A percentile compares a stretch with the other conserved stretches of the same genome.
Conservation (phyloP, 1,139 yeast genomes). For the Pichia terricola region DNA sequence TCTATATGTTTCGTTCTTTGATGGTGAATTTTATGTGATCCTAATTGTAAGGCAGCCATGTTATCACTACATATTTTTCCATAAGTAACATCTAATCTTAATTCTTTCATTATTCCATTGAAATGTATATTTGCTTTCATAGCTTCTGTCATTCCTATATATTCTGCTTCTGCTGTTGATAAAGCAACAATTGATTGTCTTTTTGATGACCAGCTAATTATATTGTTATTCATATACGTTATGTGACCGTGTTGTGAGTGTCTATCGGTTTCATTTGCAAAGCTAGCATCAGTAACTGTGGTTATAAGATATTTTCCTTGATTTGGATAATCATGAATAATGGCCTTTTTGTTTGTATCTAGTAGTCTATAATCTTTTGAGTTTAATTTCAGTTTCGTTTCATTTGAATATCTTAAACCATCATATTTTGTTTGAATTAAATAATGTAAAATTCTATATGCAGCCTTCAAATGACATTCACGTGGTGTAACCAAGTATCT, state of each 20-base stretch:
- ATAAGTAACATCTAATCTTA: background rate
- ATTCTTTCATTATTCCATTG: constrained; percentile 2
- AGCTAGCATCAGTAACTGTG: constrained; percentile 1
- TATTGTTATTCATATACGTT: background rate
- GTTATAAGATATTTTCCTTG: background rate
- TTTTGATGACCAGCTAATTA: constrained; percentile 1
- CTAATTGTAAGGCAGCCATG: constrained; percentile 5
- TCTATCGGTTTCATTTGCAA: constrained; percentile 1
- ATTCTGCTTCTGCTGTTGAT: constrained; percentile 1
- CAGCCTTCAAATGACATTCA: constrained; percentile 1
- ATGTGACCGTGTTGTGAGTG: constrained; percentile 1
- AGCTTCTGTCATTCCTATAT: background rate
- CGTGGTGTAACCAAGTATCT: background rate
- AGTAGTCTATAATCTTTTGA: background rate
- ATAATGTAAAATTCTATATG: constrained; percentile 1
- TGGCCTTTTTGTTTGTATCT: background rate
- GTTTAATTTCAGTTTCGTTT: background rate
- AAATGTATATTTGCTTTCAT: background rate
- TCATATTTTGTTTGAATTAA: constrained; percentile 1
- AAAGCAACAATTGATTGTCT: background rate
- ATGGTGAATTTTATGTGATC: constrained; percentile 4
- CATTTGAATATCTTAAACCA: background rate
- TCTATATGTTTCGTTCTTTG: constrained; percentile 8
- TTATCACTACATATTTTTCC: constrained; percentile 4
- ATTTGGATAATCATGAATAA: background rate